Evolutionary conservation across 2,329 filamentous ascomycete species (phyloP), one percentile per base, ranked within the genome.

Genomic region (Xylaria sp.): DNA sequence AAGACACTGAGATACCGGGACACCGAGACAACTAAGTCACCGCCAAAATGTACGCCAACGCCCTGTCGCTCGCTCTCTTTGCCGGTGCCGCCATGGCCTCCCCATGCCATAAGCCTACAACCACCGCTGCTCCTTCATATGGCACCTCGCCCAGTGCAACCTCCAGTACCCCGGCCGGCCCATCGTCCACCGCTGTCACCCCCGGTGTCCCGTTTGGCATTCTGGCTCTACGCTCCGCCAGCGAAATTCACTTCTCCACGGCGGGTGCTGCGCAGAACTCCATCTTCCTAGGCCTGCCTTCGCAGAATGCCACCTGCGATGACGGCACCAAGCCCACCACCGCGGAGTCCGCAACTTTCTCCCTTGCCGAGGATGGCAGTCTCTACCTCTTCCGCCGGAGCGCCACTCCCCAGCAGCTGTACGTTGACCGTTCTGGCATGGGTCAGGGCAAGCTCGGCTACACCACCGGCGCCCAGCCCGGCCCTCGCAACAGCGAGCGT

Each of bases 341-440:
- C 35, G 15, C 46, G 3, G 10, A 51, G 13, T 54, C 21, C 11
- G 85, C 84, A 51, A 83, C 79, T 40, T 85, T 88, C 73, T 75
- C 75, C 66, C 73, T 87, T 67, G 13, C 46, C 2, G 74, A 82
- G 46, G 75, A 82, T 46, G 76, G 75, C 47, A 76, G 76, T 44
- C 78, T 86, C 27, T 80, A 73, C 70, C 79, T 88, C 31, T 85
- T 81, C 13, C 73, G 78, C 77, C 33, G 65, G 25, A 74, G 75
- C 21, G 76, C 73, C 4, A 75, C 74, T 44, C 73, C 75, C 2
- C 85, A 87, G 76, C 74, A 81, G 67, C 60, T 84, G 52, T 87
- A 70, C 64, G 80, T 81, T 40, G 85, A 88, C 72, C 80, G 81
- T 44, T 85, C 82, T 46, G 85, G 83, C 69, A 86, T 86, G 83